A percentile compares a stretch with the other conserved stretches of the same genome.
Conservation (phyloP, 139 green algal species). For the Chlorella sorokiniana region DNA sequence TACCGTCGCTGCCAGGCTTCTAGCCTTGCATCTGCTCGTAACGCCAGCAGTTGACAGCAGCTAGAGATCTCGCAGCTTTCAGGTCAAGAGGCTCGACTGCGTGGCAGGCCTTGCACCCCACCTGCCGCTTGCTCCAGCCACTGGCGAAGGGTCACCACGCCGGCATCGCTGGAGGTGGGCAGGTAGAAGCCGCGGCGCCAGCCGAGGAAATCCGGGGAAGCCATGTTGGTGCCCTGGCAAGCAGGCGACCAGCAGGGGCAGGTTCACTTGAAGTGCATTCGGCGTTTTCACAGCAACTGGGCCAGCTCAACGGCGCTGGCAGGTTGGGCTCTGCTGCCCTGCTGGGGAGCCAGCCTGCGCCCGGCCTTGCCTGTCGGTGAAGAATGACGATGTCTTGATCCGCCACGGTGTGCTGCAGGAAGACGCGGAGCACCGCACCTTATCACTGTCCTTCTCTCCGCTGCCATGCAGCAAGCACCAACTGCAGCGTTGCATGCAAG, state of each 20-base stretch:
- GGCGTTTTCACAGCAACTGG: too few species aligned
- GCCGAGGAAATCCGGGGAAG: background rate
- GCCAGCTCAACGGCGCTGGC: too few species aligned
- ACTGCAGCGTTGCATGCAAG: background rate
- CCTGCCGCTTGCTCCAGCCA: constrained; percentile 11
- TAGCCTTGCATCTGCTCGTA: background rate
- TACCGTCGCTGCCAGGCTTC: background rate
- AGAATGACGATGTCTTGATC: constrained; percentile 8
- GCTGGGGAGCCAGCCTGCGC: background rate
- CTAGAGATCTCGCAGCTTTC: too few species aligned
- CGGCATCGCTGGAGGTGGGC: constrained; percentile 1
- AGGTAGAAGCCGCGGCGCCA: constrained; percentile 28
- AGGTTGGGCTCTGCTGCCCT: too few species aligned
- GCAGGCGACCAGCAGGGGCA: background rate
- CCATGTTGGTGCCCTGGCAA: constrained; percentile 23
- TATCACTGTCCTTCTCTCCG: too few species aligned
- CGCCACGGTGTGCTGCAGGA: constrained; percentile 1
- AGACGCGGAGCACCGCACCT: too few species aligned
- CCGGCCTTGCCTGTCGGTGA: background rate
- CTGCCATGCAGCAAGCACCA: too few species aligned
- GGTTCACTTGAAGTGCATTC: too few species aligned
- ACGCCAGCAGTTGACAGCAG: background rate
- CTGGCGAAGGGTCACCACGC: constrained; percentile 11
- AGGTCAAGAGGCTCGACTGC: background rate
- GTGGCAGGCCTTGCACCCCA: background rate